A percentile compares a stretch with the other conserved stretches of the same genome.
These are phyloP conservation scores for Aspergillus luchuensis DNA, from an alignment of 2,329 filamentous ascomycete genomes.

Conservation along the genomic window DNA sequence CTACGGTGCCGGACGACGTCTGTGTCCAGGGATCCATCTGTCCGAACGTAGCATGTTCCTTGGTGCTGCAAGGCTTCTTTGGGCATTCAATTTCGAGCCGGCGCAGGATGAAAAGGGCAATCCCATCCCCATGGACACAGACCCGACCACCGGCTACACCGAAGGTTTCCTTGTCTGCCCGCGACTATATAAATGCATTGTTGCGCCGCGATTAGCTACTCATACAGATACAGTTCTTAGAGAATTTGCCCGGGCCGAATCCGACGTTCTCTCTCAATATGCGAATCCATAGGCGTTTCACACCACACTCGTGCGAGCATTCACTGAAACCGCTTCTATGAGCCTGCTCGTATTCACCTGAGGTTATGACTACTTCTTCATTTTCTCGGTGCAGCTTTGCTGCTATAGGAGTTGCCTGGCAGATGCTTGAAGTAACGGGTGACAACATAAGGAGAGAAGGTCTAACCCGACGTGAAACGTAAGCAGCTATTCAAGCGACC, in stretches of 20 bases:
- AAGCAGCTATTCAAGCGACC: too few relatives aligned
- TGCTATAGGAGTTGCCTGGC: too few relatives aligned
- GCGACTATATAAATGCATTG: neutral
- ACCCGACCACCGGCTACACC: neutral
- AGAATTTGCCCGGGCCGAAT: neutral
- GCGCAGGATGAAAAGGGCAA: neutral
- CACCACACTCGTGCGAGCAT: too few relatives aligned
- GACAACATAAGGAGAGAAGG: too few relatives aligned
- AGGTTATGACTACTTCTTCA: too few relatives aligned
- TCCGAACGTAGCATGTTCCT: conserved; percentile 35
- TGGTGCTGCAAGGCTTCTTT: conserved; percentile 32
- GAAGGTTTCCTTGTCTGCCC: neutral
- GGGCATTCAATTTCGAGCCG: conserved; percentile 30
- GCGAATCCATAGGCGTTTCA: neutral
- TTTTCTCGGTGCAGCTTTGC: too few relatives aligned
- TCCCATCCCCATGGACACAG: neutral
- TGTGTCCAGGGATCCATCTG: conserved; percentile 38
- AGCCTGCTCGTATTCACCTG: too few relatives aligned
- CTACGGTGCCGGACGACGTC: conserved; percentile 30
- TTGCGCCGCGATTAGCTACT: neutral
- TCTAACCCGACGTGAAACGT: too few relatives aligned
- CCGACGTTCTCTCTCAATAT: neutral
- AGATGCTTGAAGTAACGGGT: too few relatives aligned
- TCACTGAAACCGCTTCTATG: too few relatives aligned
- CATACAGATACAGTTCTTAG: neutral